Evolutionary conservation across 805 yeast genomes (phyloP).

Genomic region (Wickerhamiella musiphila): DNA sequence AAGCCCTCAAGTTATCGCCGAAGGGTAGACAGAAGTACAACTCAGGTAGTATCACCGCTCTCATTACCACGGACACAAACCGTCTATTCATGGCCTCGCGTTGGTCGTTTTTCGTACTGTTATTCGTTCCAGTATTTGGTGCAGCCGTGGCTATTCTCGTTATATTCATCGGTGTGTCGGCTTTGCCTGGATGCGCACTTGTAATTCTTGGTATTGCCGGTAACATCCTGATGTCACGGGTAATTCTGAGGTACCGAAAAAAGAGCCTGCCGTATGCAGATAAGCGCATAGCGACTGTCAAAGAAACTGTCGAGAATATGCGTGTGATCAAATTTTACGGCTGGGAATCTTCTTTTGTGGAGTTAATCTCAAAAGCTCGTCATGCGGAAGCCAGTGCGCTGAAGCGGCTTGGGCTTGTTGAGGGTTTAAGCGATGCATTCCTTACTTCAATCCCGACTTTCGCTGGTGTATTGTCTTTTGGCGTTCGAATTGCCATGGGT

Average conservation of each 20-base stretch:
- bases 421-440: slow-evolving; percentile 46
- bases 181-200: slow-evolving; percentile 54
- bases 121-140: slow-evolving; percentile 12
- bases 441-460: slow-evolving; percentile 52
- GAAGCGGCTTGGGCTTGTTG: slow-evolving; percentile 42
- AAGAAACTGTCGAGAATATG: slow-evolving; percentile 63
- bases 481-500: slow-evolving; percentile 30
- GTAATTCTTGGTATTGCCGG: slow-evolving; percentile 21
- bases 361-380: slow-evolving; percentile 39
- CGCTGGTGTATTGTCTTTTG: slow-evolving; percentile 48
- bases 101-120: slow-evolving; percentile 12
- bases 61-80: slow-evolving; percentile 67
- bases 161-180: slow-evolving; percentile 52
- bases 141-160: slow-evolving; percentile 47
- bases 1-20: slow-evolving; percentile 44
- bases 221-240: slow-evolving; percentile 32
- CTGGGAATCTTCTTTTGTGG: slow-evolving; percentile 72
- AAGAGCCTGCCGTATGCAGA: slow-evolving; percentile 55
- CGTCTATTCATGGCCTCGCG: slow-evolving; percentile 42
- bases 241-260: slow-evolving; percentile 37
- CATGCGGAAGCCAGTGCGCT: slow-evolving; percentile 42
- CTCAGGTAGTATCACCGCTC: slow-evolving; percentile 52
- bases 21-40: slow-evolving; percentile 43
- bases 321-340: slow-evolving; percentile 76
- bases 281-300: slow-evolving; percentile 52